A percentile compares a stretch with the other conserved stretches of the same genome.
phyloP scores from a whole-genome alignment of 202 grass and related monocot species.

The Setaria italica region DNA sequence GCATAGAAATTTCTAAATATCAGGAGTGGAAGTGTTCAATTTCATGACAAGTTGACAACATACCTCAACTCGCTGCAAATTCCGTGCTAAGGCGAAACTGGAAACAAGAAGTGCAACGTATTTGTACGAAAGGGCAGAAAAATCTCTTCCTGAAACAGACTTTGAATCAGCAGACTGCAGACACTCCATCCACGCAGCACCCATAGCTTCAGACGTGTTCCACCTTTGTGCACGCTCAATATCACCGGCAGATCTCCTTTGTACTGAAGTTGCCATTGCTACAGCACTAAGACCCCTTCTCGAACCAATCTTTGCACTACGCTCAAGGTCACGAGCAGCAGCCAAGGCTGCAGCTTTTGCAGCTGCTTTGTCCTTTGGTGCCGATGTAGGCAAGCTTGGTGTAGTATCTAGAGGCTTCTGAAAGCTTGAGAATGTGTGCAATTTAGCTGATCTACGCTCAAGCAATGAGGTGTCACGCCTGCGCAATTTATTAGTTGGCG shows the following conservation, averaged over 20 bases:
- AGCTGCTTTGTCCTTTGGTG: constrained; percentile 88
- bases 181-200: constrained; percentile 95
- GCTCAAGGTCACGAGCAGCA: constrained; percentile 90
- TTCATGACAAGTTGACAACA: constrained; percentile 29
- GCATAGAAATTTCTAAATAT: constrained; percentile 37
- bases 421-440: constrained; percentile 90
- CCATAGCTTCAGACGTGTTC: constrained; percentile 98
- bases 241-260: constrained; percentile 88
- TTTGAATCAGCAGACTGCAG: constrained; percentile 88
- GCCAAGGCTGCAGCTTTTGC: constrained; percentile 92
- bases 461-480: constrained; percentile 75
- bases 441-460: constrained; percentile 74
- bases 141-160: constrained; percentile 82
- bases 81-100: constrained; percentile 88
- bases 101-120: constrained; percentile 97
- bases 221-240: constrained; percentile 90
- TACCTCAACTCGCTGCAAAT: constrained; percentile 94
- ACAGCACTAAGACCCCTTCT: constrained; percentile 97
- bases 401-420: constrained; percentile 78
- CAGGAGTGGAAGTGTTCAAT: constrained; percentile 26
- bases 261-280: constrained; percentile 98
- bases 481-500: constrained; percentile 65
- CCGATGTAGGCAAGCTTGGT: constrained; percentile 57
- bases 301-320: constrained; percentile 96
- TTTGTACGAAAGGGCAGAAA: constrained; percentile 94